Evolutionary conservation across 192 early-diverging fungal genomes (phyloP).

Genomic region (Backusella liffmaniae): DNA sequence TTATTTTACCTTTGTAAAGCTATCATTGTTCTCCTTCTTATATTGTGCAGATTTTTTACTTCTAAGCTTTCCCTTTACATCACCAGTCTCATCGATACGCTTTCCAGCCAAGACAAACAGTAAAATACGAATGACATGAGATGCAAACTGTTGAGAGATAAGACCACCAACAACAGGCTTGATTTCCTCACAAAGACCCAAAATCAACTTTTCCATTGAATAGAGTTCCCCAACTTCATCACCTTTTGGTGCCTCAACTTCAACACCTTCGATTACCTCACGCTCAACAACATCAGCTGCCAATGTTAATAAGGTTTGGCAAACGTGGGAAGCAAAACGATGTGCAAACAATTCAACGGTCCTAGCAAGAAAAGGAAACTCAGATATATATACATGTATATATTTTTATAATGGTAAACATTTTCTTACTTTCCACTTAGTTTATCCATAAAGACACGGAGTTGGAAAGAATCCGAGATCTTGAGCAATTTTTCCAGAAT

Average conservation of each 20-base stretch:
- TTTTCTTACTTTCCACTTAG: conserved; percentile 51
- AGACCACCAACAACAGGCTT: conserved; percentile 52
- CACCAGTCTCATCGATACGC: conserved; percentile 46
- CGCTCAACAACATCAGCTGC: conserved; percentile 73
- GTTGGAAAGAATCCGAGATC: conserved; percentile 68
- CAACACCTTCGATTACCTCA: conserved; percentile 54
- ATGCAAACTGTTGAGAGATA: conserved; percentile 72
- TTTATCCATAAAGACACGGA: conserved; percentile 66
- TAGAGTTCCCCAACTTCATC: conserved; percentile 54
- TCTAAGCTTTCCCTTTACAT: conserved; percentile 53
- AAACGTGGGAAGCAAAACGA: conserved; percentile 85
- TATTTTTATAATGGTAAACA: neutral
- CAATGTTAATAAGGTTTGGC: conserved; percentile 76
- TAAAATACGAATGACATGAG: conserved; percentile 72
- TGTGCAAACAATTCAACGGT: conserved; percentile 69
- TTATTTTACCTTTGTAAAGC: conserved; percentile 24
- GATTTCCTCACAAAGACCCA: conserved; percentile 56
- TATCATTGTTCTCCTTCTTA: conserved; percentile 52
- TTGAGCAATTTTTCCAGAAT: conserved; percentile 79
- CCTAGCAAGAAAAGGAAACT: conserved; percentile 17
- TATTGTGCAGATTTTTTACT: conserved; percentile 76
- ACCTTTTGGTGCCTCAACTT: conserved; percentile 26
- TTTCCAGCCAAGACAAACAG: conserved; percentile 70
- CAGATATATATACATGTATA: neutral
- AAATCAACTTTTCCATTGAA: conserved; percentile 64